These are phyloP conservation scores for Clavulina sp. DNA, from an alignment of 768 basidiomycete genomes.

Conservation along the genomic window DNA sequence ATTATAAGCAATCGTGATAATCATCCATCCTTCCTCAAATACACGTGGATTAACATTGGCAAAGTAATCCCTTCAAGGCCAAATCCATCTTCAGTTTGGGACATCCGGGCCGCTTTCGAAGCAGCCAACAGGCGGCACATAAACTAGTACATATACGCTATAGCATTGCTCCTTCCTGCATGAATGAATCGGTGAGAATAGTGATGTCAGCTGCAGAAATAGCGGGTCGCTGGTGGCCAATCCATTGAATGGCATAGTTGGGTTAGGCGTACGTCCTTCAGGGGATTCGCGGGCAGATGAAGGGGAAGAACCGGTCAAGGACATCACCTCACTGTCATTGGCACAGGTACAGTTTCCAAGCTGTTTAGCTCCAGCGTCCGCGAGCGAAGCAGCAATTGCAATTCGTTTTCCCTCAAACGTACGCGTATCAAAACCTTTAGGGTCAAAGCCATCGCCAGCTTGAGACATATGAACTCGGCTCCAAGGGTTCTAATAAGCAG, in stretches of 20 bases:
- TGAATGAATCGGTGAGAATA: constrained; percentile 20
- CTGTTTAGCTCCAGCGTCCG: background rate
- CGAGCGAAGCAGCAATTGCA: background rate
- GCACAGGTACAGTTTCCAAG: background rate
- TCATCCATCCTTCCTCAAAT: no score
- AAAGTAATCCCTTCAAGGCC: no score
- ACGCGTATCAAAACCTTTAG: no score
- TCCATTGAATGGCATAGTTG: background rate
- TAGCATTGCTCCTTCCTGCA: constrained; percentile 57
- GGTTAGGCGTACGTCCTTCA: background rate
- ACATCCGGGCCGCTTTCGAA: no score
- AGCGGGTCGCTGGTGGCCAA: background rate
- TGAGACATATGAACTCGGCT: no score
- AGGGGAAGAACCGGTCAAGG: background rate
- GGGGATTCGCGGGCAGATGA: background rate
- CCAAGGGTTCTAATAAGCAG: no score
- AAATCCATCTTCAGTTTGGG: no score
- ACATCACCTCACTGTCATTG: background rate
- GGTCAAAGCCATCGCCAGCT: no score
- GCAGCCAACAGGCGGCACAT: no score
- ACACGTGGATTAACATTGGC: no score
- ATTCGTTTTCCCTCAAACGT: background rate
- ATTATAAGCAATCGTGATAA: no score
- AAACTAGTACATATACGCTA: no score
- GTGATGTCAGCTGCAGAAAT: background rate